Conservation (phyloP, 1,284 basidiomycete genomes). For the Melanopsichium pennsylvanicum region DNA sequence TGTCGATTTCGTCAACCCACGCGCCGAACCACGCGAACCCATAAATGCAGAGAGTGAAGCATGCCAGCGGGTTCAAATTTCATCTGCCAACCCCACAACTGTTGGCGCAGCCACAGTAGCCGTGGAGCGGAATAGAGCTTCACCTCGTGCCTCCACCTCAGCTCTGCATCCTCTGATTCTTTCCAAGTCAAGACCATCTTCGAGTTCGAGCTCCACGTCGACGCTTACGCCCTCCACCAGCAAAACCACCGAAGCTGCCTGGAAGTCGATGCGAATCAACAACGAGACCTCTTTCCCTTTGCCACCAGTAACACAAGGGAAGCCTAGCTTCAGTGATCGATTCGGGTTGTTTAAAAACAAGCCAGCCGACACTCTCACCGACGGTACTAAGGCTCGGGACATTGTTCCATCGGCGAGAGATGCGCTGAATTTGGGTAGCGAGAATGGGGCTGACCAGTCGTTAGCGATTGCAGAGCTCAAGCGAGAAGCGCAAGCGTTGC, state of each 20-base stretch:
- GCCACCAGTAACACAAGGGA: slow-evolving; percentile 6
- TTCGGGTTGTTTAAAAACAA: no score
- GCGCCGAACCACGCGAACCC: no score
- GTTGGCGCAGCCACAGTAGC: no score
- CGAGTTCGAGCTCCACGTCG: slow-evolving; percentile 14
- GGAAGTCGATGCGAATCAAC: slow-evolving; percentile 19
- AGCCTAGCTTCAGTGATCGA: no score
- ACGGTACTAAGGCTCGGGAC: not conserved
- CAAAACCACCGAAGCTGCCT: no score
- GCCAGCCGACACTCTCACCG: no score
- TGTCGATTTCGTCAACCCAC: not conserved
- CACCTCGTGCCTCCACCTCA: not conserved
- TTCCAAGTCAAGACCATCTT: slow-evolving; percentile 24
- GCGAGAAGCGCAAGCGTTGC: slow-evolving; percentile 13
- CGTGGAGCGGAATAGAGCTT: not conserved
- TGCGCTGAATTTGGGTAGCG: slow-evolving; percentile 3
- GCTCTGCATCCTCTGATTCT: slow-evolving; percentile 20
- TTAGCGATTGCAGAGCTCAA: slow-evolving; percentile 13
- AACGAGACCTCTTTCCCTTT: slow-evolving; percentile 20
- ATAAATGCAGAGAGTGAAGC: not conserved
- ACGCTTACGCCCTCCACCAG: slow-evolving; percentile 11
- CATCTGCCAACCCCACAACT: not conserved
- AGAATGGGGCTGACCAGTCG: slow-evolving; percentile 2
- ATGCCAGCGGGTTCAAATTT: not conserved
- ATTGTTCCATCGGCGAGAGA: not conserved